phyloP scores from a whole-genome alignment of 768 basidiomycete genomes.

The Termitomyces sp. region DNA sequence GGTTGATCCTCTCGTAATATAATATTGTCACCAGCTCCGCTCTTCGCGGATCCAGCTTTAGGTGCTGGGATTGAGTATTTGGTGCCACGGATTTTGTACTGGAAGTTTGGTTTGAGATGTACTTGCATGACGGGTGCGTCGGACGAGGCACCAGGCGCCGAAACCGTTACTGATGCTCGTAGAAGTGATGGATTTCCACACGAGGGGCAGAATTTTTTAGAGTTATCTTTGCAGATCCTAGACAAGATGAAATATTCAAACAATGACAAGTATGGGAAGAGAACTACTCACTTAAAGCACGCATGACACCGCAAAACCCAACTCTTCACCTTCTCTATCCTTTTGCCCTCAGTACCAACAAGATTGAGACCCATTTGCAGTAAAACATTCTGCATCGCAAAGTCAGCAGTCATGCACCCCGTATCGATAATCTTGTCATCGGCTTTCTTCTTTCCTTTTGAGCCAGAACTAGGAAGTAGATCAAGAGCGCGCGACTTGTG shows the following conservation, averaged over 20 bases:
- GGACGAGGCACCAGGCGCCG: constrained; percentile 54
- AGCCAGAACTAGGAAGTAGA: constrained; percentile 56
- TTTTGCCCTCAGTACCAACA: constrained; percentile 85
- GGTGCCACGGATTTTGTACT: constrained; percentile 87
- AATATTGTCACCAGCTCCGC: constrained; percentile 73
- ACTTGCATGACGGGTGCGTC: constrained; percentile 71
- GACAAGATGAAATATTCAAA: neutral
- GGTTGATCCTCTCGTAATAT: constrained; percentile 91
- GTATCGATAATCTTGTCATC: constrained; percentile 43
- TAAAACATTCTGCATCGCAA: constrained; percentile 97
- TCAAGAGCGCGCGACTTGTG: constrained; percentile 88
- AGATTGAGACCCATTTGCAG: constrained; percentile 91
- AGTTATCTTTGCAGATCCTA: constrained; percentile 93
- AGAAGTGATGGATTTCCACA: constrained; percentile 91
- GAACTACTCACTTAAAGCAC: constrained; percentile 86
- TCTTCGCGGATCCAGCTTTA: constrained; percentile 83
- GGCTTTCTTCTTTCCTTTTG: constrained; percentile 28
- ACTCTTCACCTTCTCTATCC: constrained; percentile 86
- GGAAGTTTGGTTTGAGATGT: constrained; percentile 94
- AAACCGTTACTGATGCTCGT: constrained; percentile 85
- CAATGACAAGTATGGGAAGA: neutral
- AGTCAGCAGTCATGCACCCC: constrained; percentile 98
- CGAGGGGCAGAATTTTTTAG: constrained; percentile 95
- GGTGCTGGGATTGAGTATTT: constrained; percentile 90
- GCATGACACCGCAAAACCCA: constrained; percentile 98